Percentiles rank a stretch among this genome's conserved stretches.
These are phyloP conservation scores for Hericium rajendrae DNA, from an alignment of 768 basidiomycete species.

Conservation along the genomic window DNA sequence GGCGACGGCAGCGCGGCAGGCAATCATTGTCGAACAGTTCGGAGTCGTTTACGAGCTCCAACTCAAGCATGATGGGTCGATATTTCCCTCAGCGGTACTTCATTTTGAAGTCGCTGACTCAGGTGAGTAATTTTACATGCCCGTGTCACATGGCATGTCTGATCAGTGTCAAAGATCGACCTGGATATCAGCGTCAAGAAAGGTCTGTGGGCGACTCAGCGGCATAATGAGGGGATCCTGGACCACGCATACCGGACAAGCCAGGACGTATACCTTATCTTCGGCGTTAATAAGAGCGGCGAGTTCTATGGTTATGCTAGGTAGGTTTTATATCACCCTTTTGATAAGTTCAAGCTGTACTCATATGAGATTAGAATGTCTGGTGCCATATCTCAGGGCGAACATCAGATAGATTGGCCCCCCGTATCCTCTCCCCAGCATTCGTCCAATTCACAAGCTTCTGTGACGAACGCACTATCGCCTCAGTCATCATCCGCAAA, in stretches of 20 bases:
- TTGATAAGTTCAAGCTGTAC: background rate
- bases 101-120: constrained; percentile 81
- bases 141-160: background rate
- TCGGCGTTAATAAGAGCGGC: constrained; percentile 88
- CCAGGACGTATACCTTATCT: constrained; percentile 80
- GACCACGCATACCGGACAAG: constrained; percentile 93
- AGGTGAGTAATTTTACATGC: constrained; percentile 35
- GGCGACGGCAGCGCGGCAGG: constrained; percentile 7
- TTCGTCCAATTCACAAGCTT: background rate
- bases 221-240: constrained; percentile 82
- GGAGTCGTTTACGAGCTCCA: constrained; percentile 71
- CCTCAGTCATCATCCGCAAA: background rate
- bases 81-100: constrained; percentile 88
- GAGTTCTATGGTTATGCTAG: constrained; percentile 91
- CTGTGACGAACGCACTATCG: constrained; percentile 4
- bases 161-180: constrained; percentile 41
- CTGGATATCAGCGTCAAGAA: constrained; percentile 70
- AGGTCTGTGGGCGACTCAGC: constrained; percentile 87
- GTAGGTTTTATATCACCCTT: constrained; percentile 29
- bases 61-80: constrained; percentile 63
- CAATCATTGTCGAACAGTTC: constrained; percentile 43
- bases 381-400: constrained; percentile 46
- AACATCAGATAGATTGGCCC: constrained; percentile 50
- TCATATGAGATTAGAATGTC: constrained; percentile 45
- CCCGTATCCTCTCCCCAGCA: constrained; percentile 4